Conservation (phyloP, 2,329 filamentous ascomycete species). For the Fusarium sp. region DNA sequence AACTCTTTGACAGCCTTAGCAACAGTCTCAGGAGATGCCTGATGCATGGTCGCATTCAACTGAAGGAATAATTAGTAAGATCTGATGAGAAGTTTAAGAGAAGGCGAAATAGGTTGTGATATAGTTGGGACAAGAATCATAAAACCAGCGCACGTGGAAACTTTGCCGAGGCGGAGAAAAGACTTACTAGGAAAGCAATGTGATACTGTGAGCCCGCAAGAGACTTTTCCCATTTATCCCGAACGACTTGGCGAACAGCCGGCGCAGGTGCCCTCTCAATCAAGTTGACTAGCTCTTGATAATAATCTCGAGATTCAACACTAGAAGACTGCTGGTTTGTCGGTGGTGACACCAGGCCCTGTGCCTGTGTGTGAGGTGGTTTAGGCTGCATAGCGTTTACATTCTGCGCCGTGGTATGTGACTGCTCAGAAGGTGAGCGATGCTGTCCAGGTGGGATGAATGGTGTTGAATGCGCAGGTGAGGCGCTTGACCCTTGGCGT, state of each 20-base stretch:
- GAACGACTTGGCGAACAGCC: constrained; percentile 62
- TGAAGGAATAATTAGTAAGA: constrained; percentile 51
- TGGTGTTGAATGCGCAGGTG: constrained; percentile 13
- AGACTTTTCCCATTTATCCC: constrained; percentile 66
- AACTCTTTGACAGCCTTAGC: constrained; percentile 60
- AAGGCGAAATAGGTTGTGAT: not conserved
- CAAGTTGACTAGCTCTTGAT: constrained; percentile 44
- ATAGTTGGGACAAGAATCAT: not conserved
- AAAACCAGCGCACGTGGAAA: not conserved
- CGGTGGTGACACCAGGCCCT: constrained; percentile 8
- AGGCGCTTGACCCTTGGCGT: not conserved
- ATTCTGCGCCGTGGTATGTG: constrained; percentile 5
- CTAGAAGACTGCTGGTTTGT: constrained; percentile 2
- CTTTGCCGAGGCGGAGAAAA: not conserved
- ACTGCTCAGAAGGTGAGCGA: constrained; percentile 26
- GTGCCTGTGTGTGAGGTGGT: constrained; percentile 1
- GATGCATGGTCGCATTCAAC: constrained; percentile 65
- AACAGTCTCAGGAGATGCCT: constrained; percentile 56
- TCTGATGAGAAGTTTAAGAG: not conserved
- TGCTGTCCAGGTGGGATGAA: constrained; percentile 15
- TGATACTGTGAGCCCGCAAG: constrained; percentile 66
- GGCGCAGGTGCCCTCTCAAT: constrained; percentile 59
- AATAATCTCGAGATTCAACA: constrained; percentile 49
- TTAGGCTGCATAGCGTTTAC: not conserved
- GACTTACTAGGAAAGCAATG: constrained; percentile 65